These are phyloP conservation scores for Phytophthora colocasiae DNA, from an alignment of 352 stramenopile genomes.

Conservation along the genomic window DNA sequence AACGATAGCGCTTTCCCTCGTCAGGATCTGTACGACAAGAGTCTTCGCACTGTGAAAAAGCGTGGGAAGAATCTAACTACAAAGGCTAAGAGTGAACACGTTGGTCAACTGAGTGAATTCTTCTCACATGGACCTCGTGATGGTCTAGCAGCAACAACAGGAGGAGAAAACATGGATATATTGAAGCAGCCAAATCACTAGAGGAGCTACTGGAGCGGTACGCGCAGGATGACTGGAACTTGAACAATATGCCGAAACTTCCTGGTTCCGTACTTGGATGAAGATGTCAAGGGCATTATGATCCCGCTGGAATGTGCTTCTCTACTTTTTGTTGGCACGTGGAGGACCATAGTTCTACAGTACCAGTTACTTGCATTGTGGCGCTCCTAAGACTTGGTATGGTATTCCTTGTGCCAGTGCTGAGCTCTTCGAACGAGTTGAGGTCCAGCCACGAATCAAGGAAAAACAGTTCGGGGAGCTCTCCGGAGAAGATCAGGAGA, in stretches of 20 bases:
- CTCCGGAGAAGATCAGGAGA: too few relatives aligned
- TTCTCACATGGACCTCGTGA: too few relatives aligned
- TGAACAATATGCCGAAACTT: conserved; percentile 98
- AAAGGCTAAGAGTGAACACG: too few relatives aligned
- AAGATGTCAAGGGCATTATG: conserved; percentile 99
- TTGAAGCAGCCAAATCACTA: conserved; percentile 38
- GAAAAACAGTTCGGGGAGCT: too few relatives aligned
- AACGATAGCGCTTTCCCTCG: conserved; percentile 90
- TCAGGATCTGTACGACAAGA: conserved; percentile 62
- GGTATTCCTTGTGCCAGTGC: conserved; percentile 94
- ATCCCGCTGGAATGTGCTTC: conserved; percentile 99
- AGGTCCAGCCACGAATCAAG: too few relatives aligned
- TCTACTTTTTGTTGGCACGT: conserved; percentile 99
- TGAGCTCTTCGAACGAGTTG: conserved; percentile 92
- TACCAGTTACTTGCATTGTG: conserved; percentile 99
- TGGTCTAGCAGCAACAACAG: conserved; percentile 19
- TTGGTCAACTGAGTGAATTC: too few relatives aligned
- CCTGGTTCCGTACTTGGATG: conserved; percentile 95
- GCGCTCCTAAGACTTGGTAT: conserved; percentile 98
- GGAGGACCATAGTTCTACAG: conserved; percentile 99
- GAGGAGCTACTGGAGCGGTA: conserved; percentile 80
- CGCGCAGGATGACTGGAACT: conserved; percentile 94
- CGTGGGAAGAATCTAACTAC: conserved; percentile 59
- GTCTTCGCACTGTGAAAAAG: conserved; percentile 55
- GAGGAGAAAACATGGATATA: conserved; percentile 21